A percentile compares a stretch with the other conserved stretches of the same genome.
These are phyloP conservation scores for Colletotrichum orchidophilum DNA, from an alignment of 2,329 filamentous ascomycete genomes.

Conservation along the genomic window DNA sequence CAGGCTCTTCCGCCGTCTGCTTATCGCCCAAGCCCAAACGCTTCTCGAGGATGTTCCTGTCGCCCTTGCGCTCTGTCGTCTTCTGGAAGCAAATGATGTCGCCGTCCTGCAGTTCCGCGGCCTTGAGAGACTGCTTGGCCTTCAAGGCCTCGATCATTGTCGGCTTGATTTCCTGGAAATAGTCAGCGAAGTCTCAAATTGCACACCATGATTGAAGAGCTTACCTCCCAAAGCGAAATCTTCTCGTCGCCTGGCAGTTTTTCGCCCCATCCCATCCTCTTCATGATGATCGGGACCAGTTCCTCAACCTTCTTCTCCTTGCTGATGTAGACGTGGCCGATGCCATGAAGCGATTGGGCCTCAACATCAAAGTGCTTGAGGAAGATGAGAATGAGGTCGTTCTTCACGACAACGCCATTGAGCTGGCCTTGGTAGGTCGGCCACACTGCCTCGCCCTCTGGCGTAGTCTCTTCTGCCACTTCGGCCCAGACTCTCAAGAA, in stretches of 20 bases:
- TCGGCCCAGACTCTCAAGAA: slow-evolving; percentile 90
- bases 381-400: slow-evolving; percentile 81
- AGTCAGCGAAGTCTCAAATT: slow-evolving; percentile 34
- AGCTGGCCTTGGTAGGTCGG: slow-evolving; percentile 68
- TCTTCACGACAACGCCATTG: slow-evolving; percentile 66
- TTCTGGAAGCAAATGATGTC: slow-evolving; percentile 97
- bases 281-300: slow-evolving; percentile 78
- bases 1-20: slow-evolving; percentile 46
- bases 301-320: slow-evolving; percentile 91
- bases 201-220: slow-evolving; percentile 30
- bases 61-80: slow-evolving; percentile 58
- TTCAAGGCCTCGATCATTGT: slow-evolving; percentile 97
- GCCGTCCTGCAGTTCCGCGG: slow-evolving; percentile 95
- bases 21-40: slow-evolving; percentile 50
- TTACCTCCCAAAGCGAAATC: slow-evolving; percentile 79
- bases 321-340: slow-evolving; percentile 86
- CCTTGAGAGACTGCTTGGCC: slow-evolving; percentile 85
- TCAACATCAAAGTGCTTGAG: slow-evolving; percentile 91
- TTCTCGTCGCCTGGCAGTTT: slow-evolving; percentile 72
- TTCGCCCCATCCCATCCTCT: slow-evolving; percentile 86
- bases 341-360: slow-evolving; percentile 77
- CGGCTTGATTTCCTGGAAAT: slow-evolving; percentile 85
- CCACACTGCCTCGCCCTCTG: slow-evolving; percentile 78
- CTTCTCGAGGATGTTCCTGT: slow-evolving; percentile 49
- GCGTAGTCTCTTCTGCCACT: slow-evolving; percentile 71